A percentile compares a stretch with the other conserved stretches of the same genome.
These are phyloP conservation scores for Xylaria curta DNA, from an alignment of 495 filamentous ascomycete species.

Conservation along the genomic window DNA sequence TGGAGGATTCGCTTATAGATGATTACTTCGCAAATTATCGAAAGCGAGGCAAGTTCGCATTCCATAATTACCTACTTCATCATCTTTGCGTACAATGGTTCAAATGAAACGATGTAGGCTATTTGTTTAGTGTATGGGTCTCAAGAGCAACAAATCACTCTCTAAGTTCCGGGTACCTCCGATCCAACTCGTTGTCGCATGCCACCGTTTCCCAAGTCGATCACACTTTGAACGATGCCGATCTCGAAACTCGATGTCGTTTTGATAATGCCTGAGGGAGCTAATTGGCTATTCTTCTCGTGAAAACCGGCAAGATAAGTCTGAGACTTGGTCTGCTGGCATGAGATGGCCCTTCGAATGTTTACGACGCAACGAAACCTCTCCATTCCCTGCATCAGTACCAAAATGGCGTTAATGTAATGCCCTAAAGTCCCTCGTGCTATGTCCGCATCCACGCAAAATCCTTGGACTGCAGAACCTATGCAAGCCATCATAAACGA, in stretches of 20 bases:
- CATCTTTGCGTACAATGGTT: background rate
- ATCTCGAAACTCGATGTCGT: background rate
- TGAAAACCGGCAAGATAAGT: background rate
- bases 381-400: background rate
- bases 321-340: background rate
- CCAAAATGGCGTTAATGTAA: background rate
- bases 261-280: background rate
- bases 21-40: slow-evolving; percentile 1
- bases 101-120: background rate
- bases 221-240: background rate
- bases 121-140: background rate
- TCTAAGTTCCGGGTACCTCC: background rate
- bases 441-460: background rate
- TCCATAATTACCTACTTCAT: background rate
- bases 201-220: background rate
- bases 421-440: background rate
- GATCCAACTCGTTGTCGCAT: background rate
- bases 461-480: background rate
- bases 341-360: too few relatives aligned
- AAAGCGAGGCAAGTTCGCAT: slow-evolving; percentile 3
- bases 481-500: background rate
- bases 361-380: background rate
- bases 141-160: background rate
- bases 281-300: background rate
- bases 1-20: background rate